Conservation (phyloP, 2,329 filamentous ascomycete genomes). For the Aspergillus uvarum region DNA sequence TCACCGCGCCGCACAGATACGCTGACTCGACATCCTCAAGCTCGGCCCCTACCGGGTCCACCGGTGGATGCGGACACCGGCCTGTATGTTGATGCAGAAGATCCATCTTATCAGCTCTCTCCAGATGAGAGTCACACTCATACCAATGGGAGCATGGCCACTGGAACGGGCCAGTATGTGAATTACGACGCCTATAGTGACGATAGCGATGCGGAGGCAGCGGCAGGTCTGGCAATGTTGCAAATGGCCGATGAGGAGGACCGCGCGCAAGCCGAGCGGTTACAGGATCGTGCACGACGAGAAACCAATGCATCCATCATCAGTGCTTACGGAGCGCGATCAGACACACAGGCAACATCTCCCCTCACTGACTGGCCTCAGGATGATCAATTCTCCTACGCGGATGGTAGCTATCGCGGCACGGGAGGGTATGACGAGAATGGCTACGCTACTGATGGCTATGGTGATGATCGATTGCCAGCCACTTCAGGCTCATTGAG, state of each 20-base stretch:
- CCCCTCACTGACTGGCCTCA: constrained; percentile 50
- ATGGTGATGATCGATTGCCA: constrained; percentile 22
- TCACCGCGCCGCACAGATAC: constrained; percentile 54
- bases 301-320: constrained; percentile 55
- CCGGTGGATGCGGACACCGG: constrained; percentile 48
- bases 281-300: constrained; percentile 57
- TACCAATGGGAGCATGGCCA: constrained; percentile 50
- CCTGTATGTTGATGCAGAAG: constrained; percentile 5
- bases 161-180: constrained; percentile 45
- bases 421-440: constrained; percentile 61
- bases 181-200: constrained; percentile 58
- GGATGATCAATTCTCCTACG: constrained; percentile 74
- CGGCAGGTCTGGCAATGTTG: constrained; percentile 80
- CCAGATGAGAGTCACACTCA: constrained; percentile 48
- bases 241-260: constrained; percentile 79
- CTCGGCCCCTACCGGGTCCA: constrained; percentile 59
- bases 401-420: constrained; percentile 65
- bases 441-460: constrained; percentile 18
- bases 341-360: constrained; percentile 32
- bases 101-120: constrained; percentile 28
- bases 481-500: constrained; percentile 28
- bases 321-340: constrained; percentile 41
- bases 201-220: constrained; percentile 85
- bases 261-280: constrained; percentile 51
- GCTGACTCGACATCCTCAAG: constrained; percentile 55